Base-by-base conservation (phyloP, 805 yeast species). In the Barnettozyma californica region DNA sequence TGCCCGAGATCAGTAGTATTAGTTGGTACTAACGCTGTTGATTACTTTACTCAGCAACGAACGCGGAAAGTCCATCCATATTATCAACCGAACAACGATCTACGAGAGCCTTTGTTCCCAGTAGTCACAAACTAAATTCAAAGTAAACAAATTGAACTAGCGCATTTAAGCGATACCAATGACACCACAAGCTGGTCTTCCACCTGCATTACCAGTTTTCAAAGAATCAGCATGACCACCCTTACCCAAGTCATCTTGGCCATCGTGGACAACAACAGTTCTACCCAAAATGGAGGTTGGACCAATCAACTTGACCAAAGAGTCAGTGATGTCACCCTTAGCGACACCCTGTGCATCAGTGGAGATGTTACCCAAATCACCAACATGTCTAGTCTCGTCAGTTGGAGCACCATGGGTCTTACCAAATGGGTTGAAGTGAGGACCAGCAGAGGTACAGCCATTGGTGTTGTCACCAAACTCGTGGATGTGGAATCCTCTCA, bases 381-480 rank as follows among this genome's bases (percentile, higher is more conserved):
- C 99, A 63, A 84, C 94, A 74, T 88, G 96, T 75, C 92, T 81
- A 53, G 54, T 70, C 56, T 77, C 82, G 60, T 85, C 95, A 62
- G 80, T 80, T 71, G 96, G 96, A 49, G 91, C 90, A 75, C 97
- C 97, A 69, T 90, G 97, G 58, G 80, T 80, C 77, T 86, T 85
- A 53, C 80, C 77, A 68, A 84, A 85, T 59, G 97, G 97, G 80
- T 91, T 84, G 81, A 89, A 90, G 75, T 91, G 97, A 51, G 97
- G 96, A 66, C 97, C 97, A 47, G 97, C 97, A 58, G 96, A 87
- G 52, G 96, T 92, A 76, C 99, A 94, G 58, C 99, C 99, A 70
- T 94, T 94, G 73, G 99, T 89, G 83, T 88, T 89, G 77, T 94
- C 99, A 75, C 99, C 99, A 65, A 94, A 94, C 67, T 88, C 85